A percentile compares a stretch with the other conserved stretches of the same genome.
Conservation (phyloP, 208 protist species). For the Leishmania lainsoni region DNA sequence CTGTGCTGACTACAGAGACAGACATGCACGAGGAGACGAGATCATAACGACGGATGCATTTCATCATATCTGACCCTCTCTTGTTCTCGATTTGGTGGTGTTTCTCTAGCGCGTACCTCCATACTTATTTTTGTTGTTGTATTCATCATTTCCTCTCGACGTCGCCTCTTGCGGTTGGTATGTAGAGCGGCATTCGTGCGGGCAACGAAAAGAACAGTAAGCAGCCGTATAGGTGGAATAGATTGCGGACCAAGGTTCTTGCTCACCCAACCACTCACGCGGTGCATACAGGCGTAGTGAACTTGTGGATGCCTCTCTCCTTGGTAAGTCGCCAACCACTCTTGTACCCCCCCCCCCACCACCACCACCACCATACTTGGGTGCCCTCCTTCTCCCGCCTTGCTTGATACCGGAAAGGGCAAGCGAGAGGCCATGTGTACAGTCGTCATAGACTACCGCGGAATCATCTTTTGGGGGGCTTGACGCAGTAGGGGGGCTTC, state of each 20-base stretch:
- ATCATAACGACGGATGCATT: not conserved
- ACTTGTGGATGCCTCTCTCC: not conserved
- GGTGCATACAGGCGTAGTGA: not conserved
- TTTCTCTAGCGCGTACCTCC: not conserved
- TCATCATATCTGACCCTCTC: not conserved
- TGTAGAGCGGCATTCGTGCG: not conserved
- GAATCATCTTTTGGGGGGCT: not conserved
- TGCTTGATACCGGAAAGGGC: not conserved
- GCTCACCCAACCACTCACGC: not conserved
- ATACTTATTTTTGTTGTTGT: not conserved
- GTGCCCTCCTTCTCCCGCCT: not conserved
- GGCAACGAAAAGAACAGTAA: too few species aligned
- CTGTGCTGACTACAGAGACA: not conserved
- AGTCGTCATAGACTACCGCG: not conserved
- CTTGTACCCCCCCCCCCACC: not conserved
- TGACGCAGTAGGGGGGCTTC: not conserved
- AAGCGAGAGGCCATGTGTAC: not conserved
- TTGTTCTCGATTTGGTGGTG: not conserved
- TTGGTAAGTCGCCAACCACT: too few species aligned
- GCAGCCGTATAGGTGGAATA: not conserved
- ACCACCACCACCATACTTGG: not conserved
- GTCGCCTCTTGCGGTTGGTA: not conserved
- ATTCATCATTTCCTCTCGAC: not conserved
- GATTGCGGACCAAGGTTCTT: not conserved
- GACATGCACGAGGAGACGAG: not conserved